phyloP scores from a whole-genome alignment of 768 basidiomycete species.

The Termitomyces sp. region DNA sequence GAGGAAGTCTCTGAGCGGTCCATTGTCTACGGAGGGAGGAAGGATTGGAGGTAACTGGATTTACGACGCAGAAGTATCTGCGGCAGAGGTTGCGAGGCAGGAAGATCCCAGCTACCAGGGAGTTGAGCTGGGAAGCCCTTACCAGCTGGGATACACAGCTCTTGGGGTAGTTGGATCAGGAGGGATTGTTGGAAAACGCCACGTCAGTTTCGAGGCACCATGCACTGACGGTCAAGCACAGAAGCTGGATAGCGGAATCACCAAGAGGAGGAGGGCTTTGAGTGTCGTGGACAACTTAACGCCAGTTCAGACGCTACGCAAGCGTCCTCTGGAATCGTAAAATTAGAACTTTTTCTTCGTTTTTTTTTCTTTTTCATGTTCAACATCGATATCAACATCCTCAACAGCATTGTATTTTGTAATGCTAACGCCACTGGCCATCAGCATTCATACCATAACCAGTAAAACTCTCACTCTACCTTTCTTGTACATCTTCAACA shows the following conservation, averaged over 20 bases:
- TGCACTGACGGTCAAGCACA: background rate
- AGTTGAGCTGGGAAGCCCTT: background rate
- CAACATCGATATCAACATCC: background rate
- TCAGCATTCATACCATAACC: slow-evolving; percentile 2
- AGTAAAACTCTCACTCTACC: background rate
- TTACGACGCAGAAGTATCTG: slow-evolving; percentile 48
- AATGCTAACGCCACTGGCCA: background rate
- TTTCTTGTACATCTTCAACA: background rate
- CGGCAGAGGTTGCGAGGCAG: slow-evolving; percentile 26
- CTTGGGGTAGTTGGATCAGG: background rate
- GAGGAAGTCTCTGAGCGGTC: slow-evolving; percentile 39
- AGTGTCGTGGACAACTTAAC: slow-evolving; percentile 13
- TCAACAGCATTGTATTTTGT: background rate
- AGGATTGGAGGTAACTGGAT: slow-evolving; percentile 37
- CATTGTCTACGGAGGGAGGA: slow-evolving; percentile 17
- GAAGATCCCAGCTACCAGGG: background rate
- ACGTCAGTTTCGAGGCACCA: slow-evolving; percentile 14
- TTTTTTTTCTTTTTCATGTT: background rate
- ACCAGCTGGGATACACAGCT: background rate
- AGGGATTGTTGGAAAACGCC: slow-evolving; percentile 11
- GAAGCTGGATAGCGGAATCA: background rate
- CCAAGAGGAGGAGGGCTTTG: slow-evolving; percentile 13
- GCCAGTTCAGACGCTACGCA: slow-evolving; percentile 10
- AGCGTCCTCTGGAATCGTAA: slow-evolving; percentile 12
- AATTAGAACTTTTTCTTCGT: background rate